Base-by-base conservation (phyloP, 2,329 filamentous ascomycete species). In the Arthrobotrys iridis region DNA sequence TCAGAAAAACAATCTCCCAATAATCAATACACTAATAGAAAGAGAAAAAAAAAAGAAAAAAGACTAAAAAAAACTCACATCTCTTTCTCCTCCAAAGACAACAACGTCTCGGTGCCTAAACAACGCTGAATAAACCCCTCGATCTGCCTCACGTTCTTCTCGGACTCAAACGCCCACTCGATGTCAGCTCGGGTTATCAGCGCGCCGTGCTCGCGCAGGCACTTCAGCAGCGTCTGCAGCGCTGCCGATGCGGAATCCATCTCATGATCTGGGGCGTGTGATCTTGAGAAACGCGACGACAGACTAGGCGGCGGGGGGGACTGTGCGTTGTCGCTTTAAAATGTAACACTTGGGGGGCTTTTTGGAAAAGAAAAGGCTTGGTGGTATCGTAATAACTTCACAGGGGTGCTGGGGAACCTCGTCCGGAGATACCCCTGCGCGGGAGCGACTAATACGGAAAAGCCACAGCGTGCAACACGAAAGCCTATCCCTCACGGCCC, bases 81-180 rank as follows among this genome's bases (percentile, higher is more conserved):
- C 30, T 83, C 81, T 33, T 84, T 77, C 75, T 87, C 85, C 45
- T 86, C 85, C 65, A 82, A 83, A 13, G 82, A 85, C 58, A 87
- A 79, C 7, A 87, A 79, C 0, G 83, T 85, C 4, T 82, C 79
- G 18, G 82, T 78, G n/a, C 82, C 80, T 26, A 86, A 79, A 79
- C 85, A 85, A 67, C 84, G 82, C 6, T 83, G 79, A 10, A 86
- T 83, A 84, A 85, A 87, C 60, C 79, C 78, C 6, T 81, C 80
- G 45, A 83, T 82, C 40, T 83, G 80, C 15, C 80, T 78, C 68
- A 81, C 82, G 10, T 82, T 85, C 30, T 82, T 79, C 2, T 80
- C 80, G 57, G 82, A 81, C 46, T 84, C 81, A 66, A 86, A 86
- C 4, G 84, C 83, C 79, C 83, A 82, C 24, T 84, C 82, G 10